Evolutionary conservation across 352 stramenopile genomes (phyloP).

Genomic region (Phytophthora podocarpi): DNA sequence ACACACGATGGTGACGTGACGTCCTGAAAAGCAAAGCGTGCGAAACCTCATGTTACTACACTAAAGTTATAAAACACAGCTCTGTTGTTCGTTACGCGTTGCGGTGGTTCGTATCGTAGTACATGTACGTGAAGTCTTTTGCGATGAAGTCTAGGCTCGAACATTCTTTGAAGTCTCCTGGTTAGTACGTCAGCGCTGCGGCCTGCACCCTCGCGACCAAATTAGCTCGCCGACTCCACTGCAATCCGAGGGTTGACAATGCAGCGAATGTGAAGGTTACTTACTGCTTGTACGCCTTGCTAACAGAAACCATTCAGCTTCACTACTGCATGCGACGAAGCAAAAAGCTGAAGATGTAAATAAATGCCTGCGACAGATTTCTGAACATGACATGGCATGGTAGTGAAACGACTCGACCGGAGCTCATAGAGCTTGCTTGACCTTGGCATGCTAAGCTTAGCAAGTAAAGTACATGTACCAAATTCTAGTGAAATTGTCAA

Average conservation of each 20-base stretch:
- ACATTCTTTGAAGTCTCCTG: constrained; percentile 15
- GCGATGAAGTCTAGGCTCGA: neutral
- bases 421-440: too few species aligned
- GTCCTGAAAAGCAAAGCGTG: neutral
- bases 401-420: too few species aligned
- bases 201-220: constrained; percentile 8
- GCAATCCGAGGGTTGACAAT: constrained; percentile 11
- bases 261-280: neutral
- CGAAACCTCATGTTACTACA: constrained; percentile 7
- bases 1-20: constrained; percentile 3
- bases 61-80: constrained; percentile 6
- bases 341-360: too few species aligned
- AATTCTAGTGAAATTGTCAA: too few species aligned
- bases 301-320: too few species aligned
- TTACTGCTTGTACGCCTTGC: too few species aligned
- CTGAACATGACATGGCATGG: too few species aligned
- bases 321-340: neutral
- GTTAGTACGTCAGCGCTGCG: constrained; percentile 2
- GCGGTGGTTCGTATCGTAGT: constrained; percentile 4
- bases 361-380: too few species aligned
- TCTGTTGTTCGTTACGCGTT: neutral
- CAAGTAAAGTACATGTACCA: too few species aligned
- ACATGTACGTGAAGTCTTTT: too few species aligned
- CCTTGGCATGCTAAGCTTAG: too few species aligned
- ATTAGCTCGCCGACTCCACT: constrained; percentile 16